phyloP scores from a whole-genome alignment of 2,329 filamentous ascomycete genomes.

The Colletotrichum salicis region DNA sequence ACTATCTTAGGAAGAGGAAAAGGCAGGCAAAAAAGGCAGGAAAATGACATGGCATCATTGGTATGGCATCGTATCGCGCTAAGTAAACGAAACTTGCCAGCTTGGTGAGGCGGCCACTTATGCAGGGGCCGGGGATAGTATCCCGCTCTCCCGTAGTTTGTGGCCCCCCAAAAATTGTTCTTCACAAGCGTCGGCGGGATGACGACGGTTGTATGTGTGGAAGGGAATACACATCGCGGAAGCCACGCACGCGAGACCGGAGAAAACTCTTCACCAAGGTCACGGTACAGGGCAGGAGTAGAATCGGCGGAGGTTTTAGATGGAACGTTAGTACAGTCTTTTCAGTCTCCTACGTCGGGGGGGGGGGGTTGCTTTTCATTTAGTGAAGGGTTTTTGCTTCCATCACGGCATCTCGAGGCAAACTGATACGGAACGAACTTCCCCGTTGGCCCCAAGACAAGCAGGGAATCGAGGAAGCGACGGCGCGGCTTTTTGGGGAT shows the following conservation, averaged over 20 bases:
- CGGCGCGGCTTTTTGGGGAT: not conserved
- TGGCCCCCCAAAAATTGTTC: not conserved
- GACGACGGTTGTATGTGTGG: not conserved
- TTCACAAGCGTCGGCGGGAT: not conserved
- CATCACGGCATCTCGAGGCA: not conserved
- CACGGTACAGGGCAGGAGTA: no score
- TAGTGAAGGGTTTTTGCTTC: not conserved
- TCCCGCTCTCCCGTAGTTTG: slow-evolving; percentile 13
- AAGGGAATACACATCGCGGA: no score
- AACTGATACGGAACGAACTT: not conserved
- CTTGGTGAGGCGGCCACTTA: not conserved
- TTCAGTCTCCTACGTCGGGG: no score
- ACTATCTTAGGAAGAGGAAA: not conserved
- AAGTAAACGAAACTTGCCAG: not conserved
- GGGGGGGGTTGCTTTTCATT: not conserved
- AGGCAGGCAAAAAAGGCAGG: slow-evolving; percentile 13
- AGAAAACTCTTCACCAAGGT: no score
- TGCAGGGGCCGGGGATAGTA: slow-evolving; percentile 26
- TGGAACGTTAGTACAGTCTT: no score
- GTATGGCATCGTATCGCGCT: not conserved
- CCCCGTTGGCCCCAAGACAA: not conserved
- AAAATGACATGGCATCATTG: not conserved
- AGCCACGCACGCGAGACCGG: no score
- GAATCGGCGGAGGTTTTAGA: no score
- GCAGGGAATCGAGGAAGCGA: not conserved